Evolutionary conservation across 345 rosid genomes (phyloP).

Genomic region (Gynandropsis gynandra): DNA sequence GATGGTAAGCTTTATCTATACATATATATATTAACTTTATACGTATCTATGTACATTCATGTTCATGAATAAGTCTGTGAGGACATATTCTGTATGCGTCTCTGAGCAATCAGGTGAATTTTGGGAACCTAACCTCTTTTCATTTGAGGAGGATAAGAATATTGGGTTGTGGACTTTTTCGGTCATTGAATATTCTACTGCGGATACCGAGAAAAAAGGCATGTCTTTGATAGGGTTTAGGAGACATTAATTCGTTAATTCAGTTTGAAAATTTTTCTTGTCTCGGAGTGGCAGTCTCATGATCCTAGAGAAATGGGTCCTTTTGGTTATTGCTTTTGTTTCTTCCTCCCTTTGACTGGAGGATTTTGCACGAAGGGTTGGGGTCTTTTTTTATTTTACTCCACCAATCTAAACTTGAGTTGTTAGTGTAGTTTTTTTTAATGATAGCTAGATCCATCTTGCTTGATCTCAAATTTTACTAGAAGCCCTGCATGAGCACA

Average conservation of each 20-base stretch:
- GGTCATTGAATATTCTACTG: neutral
- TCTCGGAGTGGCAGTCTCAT: neutral
- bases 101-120: too few species aligned
- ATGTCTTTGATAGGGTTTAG: neutral
- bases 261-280: slow-evolving; percentile 13
- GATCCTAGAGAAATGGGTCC: neutral
- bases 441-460: too few species aligned
- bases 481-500: too few species aligned
- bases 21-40: neutral
- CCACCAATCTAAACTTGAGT: too few species aligned
- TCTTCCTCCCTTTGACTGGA: neutral
- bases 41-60: neutral
- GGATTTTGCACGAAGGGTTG: too few species aligned
- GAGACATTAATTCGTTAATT: slow-evolving; percentile 9
- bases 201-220: neutral
- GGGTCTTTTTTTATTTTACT: too few species aligned
- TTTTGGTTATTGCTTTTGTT: neutral
- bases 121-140: too few species aligned
- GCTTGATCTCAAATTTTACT: neutral
- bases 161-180: slow-evolving; percentile 5
- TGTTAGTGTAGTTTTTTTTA: too few species aligned
- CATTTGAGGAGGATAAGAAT: too few species aligned
- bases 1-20: slow-evolving; percentile 40
- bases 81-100: too few species aligned
- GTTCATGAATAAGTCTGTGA: too few species aligned